phyloP scores from a whole-genome alignment of 192 early-diverging fungal genomes.

The Neocallimastix lanati region DNA sequence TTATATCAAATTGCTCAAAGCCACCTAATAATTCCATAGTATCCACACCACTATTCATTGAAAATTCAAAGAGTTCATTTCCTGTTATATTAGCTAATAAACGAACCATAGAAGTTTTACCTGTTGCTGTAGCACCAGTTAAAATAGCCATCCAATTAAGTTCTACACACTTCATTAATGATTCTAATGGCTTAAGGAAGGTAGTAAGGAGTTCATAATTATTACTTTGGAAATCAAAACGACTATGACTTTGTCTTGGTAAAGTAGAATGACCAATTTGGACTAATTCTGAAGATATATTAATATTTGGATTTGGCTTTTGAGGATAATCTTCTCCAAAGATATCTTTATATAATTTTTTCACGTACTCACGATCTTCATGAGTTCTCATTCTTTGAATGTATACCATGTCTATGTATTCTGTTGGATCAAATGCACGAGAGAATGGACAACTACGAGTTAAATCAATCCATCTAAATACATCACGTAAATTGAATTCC shows the following conservation, averaged over 20 bases:
- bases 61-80: constrained; percentile 71
- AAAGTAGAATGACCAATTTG: constrained; percentile 7
- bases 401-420: constrained; percentile 69
- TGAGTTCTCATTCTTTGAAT: constrained; percentile 72
- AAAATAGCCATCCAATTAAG: constrained; percentile 83
- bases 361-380: constrained; percentile 47
- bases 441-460: constrained; percentile 6
- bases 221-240: constrained; percentile 26
- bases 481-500: constrained; percentile 98
- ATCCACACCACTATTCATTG: constrained; percentile 88
- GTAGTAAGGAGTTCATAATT: constrained; percentile 42
- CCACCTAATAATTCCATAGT: constrained; percentile 90
- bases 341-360: constrained; percentile 27
- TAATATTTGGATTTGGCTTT: not conserved
- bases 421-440: constrained; percentile 21
- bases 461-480: constrained; percentile 81
- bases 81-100: constrained; percentile 65
- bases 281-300: constrained; percentile 4
- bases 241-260: constrained; percentile 5
- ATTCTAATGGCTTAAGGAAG: constrained; percentile 31
- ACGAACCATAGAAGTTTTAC: constrained; percentile 76
- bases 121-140: constrained; percentile 61
- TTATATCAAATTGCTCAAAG: constrained; percentile 87
- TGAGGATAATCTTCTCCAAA: constrained; percentile 17
- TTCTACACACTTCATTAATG: constrained; percentile 71